Evolutionary conservation across 2,329 filamentous ascomycete genomes (phyloP).

Genomic region (Phoma sp.): DNA sequence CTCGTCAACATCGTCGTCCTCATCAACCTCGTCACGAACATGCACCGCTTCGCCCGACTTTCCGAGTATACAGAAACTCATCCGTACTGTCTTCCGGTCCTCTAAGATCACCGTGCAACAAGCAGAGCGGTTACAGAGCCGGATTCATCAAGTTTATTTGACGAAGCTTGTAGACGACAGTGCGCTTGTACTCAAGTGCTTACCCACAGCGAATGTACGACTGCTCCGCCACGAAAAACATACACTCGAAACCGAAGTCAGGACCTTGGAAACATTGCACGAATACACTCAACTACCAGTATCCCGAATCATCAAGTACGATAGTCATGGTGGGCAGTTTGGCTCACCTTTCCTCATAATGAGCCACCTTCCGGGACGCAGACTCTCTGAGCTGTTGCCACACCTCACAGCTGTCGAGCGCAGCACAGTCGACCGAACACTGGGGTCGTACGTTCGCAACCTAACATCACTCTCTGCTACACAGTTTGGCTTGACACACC

Average conservation of each 20-base stretch:
- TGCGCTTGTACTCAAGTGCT: conserved; percentile 52
- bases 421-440: conserved; percentile 49
- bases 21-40: conserved; percentile 32
- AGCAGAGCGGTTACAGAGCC: conserved; percentile 44
- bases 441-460: conserved; percentile 51
- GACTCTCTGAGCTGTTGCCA: conserved; percentile 39
- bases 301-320: conserved; percentile 51
- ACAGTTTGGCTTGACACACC: conserved; percentile 60
- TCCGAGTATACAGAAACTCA: conserved; percentile 43
- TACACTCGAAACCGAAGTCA: conserved; percentile 50
- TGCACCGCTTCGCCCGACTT: conserved; percentile 38
- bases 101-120: conserved; percentile 43
- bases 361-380: conserved; percentile 43
- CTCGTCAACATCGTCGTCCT: conserved; percentile 38
- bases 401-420: conserved; percentile 46
- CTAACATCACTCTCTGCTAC: conserved; percentile 57
- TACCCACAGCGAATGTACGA: conserved; percentile 47
- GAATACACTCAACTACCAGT: conserved; percentile 47
- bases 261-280: conserved; percentile 48
- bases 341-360: conserved; percentile 46
- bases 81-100: conserved; percentile 42
- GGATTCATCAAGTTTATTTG: conserved; percentile 53
- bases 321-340: conserved; percentile 36
- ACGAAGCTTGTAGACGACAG: conserved; percentile 49
- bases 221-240: conserved; percentile 55